Base-by-base conservation (phyloP, 2,329 filamentous ascomycete genomes). In the Arachnomyces sp. region DNA sequence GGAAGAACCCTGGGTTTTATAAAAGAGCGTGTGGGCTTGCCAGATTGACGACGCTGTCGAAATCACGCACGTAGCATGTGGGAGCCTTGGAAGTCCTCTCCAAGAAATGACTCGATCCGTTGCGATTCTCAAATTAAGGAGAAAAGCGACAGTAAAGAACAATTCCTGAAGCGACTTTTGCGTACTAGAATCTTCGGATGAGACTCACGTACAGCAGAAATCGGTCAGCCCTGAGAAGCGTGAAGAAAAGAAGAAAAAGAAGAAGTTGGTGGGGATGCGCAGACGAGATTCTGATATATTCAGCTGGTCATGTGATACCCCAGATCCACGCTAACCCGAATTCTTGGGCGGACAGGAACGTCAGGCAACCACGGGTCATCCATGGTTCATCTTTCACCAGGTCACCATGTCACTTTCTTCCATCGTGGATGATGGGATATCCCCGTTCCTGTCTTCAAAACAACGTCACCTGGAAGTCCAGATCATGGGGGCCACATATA, bases 41-140 rank as follows among this genome's bases (percentile, higher is more conserved):
- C 51, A 40, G 53, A 51, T 49, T 46, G 49, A 51, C 56, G 65
- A 69, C 65, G 64, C 64, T 65, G 60, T 56, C 51, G 51, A 25
- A 56, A 63, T 72, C 70, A 72, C 68, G 70, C 70, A 68, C 65
- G 61, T 64, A 64, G 66, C 65, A 72, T 69, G 63, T 57, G 59
- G 65, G 70, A 73, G 67, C 68, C 71, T 65, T 66, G 69, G 71
- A 74, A 47, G 75, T 68, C 63, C 64, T 64, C 65, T 57, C 51
- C 51, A 55, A 54, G 47, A 58, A 57, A 56, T 53, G 49, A 54
- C 20, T 25, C 43, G 35, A n/a, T 52, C 49, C 49, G 53, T 49
- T 51, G 49, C 47, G 50, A 46, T 40, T 43, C 48, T 48, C 46
- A 48, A 46, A 51, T 44, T 54, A 40, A 52, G 55, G 54, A 56